Base-by-base conservation (phyloP, 2,329 filamentous ascomycete genomes). In the Parastagonospora avenae region DNA sequence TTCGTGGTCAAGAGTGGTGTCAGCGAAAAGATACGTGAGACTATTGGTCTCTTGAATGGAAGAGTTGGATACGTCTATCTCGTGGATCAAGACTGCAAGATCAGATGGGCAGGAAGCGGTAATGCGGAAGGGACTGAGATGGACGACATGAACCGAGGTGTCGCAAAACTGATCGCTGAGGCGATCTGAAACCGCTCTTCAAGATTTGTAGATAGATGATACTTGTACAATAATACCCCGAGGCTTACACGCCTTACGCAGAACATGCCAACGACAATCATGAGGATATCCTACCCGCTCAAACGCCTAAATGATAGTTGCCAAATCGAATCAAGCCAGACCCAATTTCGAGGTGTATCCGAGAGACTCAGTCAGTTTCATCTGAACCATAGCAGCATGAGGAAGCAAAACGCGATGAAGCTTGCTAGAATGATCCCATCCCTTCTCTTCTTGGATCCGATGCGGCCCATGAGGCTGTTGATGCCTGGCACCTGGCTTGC, bases 41-140 rank as follows among this genome's bases (percentile, higher is more conserved):
- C 81, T 4, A 81, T 87, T 64, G 85, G 84, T 4, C 73, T 96
- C 70, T 77, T 96, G 69, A 99, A 99, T 75, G 86, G 85, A 60
- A 95, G 92, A 75, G 93, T 97, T 30, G 93, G 92, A 32, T 97
- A 97, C 76, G 88, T 92, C 4, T 99, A 96, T 74, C 80, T 99
- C 41, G 80, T 99, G 51, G 94, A 99, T 72, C 81, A 86, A 55
- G 81, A 92, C 57, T 96, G 92, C 73, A 89, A 86, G 75, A 95
- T 99, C 62, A 84, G 94, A 49, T 99, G 94, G 94, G 94, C 93
- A 0, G 94, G 90, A 4, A 96, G 92, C 66, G 90, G 87, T 10
- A 71, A 80, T 40, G 85, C 86, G 39, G 80, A 85, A 55, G 81
- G 81, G 0, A 82, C 83, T 14, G 91, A 95, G 77, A 81, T 80